Base-by-base conservation (phyloP, 768 basidiomycete species). In the Leccinum subgranulosum region DNA sequence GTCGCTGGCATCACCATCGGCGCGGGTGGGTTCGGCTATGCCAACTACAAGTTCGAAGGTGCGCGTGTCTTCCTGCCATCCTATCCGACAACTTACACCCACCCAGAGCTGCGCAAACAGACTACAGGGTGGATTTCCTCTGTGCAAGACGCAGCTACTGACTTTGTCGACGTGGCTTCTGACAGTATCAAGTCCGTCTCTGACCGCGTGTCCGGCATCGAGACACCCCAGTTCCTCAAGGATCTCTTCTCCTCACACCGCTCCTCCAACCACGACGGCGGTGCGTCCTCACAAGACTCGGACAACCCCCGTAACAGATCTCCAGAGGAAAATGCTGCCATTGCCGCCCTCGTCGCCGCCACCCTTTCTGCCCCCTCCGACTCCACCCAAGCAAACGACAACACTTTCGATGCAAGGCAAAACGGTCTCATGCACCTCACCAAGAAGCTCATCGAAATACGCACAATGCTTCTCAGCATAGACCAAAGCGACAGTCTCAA, bases 11-110 rank as follows among this genome's bases (percentile, higher is more conserved):
- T 87, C 34, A 92, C 92, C 1, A 83, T 95, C 25, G 95, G 95
- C 4, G 94, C 90, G 0, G 95, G 95, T 10, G 88, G 92, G 0
- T 76, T 96, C 56, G 92, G 92, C 5, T 98, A 97, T 74, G 95
- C 94, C 21, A 94, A 96, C 71, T 96, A 96, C 78, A 94, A 94
- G 76, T 87, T 96, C 66, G 95, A 98, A 78, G 92, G 95, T 93
- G 59, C 62, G 81, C 73, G 33, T 54, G 1, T 34, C 4, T 51
- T 3, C 25, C 46, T 14, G 14, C 19, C 17, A 33, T 21, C 53
- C 51, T 11, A 19, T 15, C 41, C 9, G 14, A 15, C 58, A 9
- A 56, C 36, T 39, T n/a, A 39, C 36, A 57, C 46, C 39, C 21
- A 4, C n/a, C 3, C 55, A 94, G 92, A 93, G 70, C 79, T 92